phyloP scores from a whole-genome alignment of 73 alveolate species.

The Paramecium octaurelia region DNA sequence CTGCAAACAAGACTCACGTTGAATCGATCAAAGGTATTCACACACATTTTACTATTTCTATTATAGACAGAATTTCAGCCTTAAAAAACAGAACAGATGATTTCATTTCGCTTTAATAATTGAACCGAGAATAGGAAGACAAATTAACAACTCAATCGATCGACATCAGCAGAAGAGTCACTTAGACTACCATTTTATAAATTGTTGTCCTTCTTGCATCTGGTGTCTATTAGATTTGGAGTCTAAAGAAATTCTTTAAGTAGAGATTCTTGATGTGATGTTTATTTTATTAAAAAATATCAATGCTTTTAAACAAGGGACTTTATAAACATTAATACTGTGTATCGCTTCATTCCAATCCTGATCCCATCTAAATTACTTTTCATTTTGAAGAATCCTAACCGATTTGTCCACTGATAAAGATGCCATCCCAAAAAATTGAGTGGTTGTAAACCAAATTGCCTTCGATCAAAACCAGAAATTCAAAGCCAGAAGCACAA shows the following conservation, averaged over 20 bases:
- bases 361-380: not conserved
- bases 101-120: not conserved
- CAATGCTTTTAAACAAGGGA: not conserved
- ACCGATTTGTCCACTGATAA: not conserved
- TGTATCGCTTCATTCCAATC: not conserved
- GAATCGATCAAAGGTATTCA: constrained; percentile 24
- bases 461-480: not conserved
- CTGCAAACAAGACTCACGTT: constrained; percentile 25
- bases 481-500: not conserved
- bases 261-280: constrained; percentile 46
- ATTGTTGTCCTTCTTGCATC: not conserved
- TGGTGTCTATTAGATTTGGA: constrained; percentile 29
- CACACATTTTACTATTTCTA: not conserved
- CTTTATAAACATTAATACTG: not conserved
- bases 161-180: constrained; percentile 8
- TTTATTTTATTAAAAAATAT: not conserved
- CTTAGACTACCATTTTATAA: constrained; percentile 17
- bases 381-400: not conserved
- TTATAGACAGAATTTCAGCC: not conserved
- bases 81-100: constrained; percentile 41
- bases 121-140: constrained; percentile 42
- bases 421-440: not conserved
- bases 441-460: not conserved
- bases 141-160: constrained; percentile 28
- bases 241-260: constrained; percentile 32